Percentiles rank a stretch among this genome's conserved stretches.
Conservation (phyloP, 2,329 filamentous ascomycete species). For the Niveomyces coronatus region DNA sequence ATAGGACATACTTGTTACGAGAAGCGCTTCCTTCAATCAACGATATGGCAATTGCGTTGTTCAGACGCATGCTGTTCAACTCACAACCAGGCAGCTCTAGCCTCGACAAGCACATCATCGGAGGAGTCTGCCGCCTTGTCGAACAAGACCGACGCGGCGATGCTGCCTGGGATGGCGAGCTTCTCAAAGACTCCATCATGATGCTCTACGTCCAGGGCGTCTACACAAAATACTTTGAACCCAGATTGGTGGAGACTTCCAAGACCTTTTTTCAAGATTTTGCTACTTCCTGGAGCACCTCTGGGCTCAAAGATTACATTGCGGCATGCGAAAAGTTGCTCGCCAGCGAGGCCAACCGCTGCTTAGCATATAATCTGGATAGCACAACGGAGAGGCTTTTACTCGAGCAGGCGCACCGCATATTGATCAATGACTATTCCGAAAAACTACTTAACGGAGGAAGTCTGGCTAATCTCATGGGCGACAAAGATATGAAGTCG, state of each 20-base stretch:
- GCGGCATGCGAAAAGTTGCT: constrained; percentile 59
- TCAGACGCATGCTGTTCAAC: constrained; percentile 50
- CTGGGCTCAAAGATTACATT: constrained; percentile 66
- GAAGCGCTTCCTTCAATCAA: constrained; percentile 62
- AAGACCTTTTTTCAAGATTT: constrained; percentile 58
- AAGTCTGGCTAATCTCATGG: constrained; percentile 63
- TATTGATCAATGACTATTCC: constrained; percentile 60
- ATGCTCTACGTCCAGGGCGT: constrained; percentile 80
- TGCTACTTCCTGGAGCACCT: constrained; percentile 53
- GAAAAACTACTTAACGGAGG: constrained; percentile 53
- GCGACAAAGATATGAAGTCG: constrained; percentile 56
- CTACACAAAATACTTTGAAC: constrained; percentile 73
- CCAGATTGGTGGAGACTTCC: constrained; percentile 58
- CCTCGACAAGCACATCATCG: constrained; percentile 27
- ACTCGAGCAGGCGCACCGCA: constrained; percentile 60
- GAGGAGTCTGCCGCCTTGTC: constrained; percentile 63
- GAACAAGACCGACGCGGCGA: constrained; percentile 55
- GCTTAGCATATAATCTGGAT: constrained; percentile 73
- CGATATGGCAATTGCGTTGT: constrained; percentile 69
- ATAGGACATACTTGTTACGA: constrained; percentile 76
- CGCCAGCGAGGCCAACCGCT: constrained; percentile 60
- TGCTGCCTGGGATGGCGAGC: constrained; percentile 44
- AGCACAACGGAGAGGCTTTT: constrained; percentile 71
- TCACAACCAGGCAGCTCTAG: constrained; percentile 13
- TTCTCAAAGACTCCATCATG: constrained; percentile 66